phyloP scores from a whole-genome alignment of 192 early-diverging fungal genomes.

The Dissophora ornata region DNA sequence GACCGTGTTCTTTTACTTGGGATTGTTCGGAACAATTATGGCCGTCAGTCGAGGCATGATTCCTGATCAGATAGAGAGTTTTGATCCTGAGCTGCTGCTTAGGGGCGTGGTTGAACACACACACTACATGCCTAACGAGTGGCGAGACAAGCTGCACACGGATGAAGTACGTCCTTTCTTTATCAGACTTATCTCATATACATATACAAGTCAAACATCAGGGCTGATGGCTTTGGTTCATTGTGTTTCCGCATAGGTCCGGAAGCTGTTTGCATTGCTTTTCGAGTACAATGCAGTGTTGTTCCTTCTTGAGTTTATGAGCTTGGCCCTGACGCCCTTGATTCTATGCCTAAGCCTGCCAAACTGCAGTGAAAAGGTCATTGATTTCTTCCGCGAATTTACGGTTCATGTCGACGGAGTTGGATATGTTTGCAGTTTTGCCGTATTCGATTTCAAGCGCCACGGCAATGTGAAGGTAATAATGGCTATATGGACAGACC shows the following conservation, averaged over 20 bases:
- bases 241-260: too few species aligned
- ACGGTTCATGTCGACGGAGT: conserved; percentile 91
- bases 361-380: conserved; percentile 75
- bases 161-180: conserved; percentile 69
- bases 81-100: conserved; percentile 86
- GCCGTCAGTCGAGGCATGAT: conserved; percentile 85
- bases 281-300: conserved; percentile 85
- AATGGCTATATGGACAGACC: conserved; percentile 1
- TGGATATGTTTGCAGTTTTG: conserved; percentile 97
- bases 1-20: conserved; percentile 94
- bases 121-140: conserved; percentile 90
- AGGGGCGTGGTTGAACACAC: conserved; percentile 84
- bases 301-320: conserved; percentile 84
- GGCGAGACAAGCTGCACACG: conserved; percentile 86
- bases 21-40: conserved; percentile 86
- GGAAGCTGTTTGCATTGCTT: conserved; percentile 78
- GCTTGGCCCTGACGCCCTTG: conserved; percentile 84
- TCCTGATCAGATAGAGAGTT: conserved; percentile 80
- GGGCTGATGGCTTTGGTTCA: too few species aligned
- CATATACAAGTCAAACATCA: too few species aligned
- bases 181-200: too few species aligned
- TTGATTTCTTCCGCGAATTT: conserved; percentile 97
- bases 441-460: conserved; percentile 91
- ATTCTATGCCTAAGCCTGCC: conserved; percentile 86
- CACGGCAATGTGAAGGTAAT: conserved; percentile 86